Evolutionary conservation across 768 basidiomycete species (phyloP), one percentile per base, ranked within the genome.

Genomic region (Suillus subluteus): DNA sequence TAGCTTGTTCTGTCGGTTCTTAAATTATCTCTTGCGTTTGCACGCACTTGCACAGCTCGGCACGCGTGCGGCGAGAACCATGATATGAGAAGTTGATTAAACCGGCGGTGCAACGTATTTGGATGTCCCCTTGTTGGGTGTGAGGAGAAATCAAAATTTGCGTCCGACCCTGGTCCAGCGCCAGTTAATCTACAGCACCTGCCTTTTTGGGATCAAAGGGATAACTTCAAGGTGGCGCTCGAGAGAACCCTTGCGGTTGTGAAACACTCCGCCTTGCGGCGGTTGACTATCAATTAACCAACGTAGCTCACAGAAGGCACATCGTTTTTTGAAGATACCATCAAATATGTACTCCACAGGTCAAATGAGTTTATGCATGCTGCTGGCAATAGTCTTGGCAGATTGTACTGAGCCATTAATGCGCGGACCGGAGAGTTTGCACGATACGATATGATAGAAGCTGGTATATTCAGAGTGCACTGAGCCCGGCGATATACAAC

Each of bases 1-100:
- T 73, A 58, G 62, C 66, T 78, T 78, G 76, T 77, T 68, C 64
- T 30, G 23, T 9, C 37, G 38, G 64, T 37, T 62, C 18, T 66
- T 63, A 30, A 30, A 30, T 12, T 61, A 43, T 21, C 18, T 41
- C 6, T 21, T 41, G 23, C 21, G 58, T 15, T 38, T 58, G 58
- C 26, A 16, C 26, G 26, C 50, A 26, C 16, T 18, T 54, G 11
- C 11, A 55, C 50, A 7, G 16, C 16, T 35, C 32, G 2, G 40
- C 18, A 43, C 8, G 38, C 4, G 16, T 59, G 38, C 59, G 59
- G 30, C 12, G 40, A 61, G 26, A 41, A 61, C 26, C 40, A 30
- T 6, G 52, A 11, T 43, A 21, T 11, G 16, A 21, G 0, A 6
- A 16, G 11, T 5, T 35, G 40, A 35, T 62, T n/a, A 26, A n/a